Evolutionary conservation across 2,329 filamentous ascomycete genomes (phyloP).

Genomic region (Penicillium sp.): DNA sequence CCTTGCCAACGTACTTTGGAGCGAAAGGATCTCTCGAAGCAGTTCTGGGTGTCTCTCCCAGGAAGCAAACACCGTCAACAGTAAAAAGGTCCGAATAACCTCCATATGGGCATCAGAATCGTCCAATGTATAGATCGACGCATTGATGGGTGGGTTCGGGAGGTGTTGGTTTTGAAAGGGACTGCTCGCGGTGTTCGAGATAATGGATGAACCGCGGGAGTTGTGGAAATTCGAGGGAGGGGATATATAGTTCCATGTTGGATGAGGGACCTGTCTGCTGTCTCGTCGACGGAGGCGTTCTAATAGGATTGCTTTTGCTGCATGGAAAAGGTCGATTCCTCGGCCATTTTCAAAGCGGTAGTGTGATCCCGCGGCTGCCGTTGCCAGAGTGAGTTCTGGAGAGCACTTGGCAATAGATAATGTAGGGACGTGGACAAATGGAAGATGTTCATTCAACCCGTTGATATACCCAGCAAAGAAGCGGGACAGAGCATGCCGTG

Average conservation of each 20-base stretch:
- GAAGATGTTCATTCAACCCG: slow-evolving; percentile 52
- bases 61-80: slow-evolving; percentile 59
- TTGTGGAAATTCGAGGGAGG: slow-evolving; percentile 38
- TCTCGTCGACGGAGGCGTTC: slow-evolving; percentile 53
- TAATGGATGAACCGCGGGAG: slow-evolving; percentile 42
- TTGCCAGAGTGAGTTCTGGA: slow-evolving; percentile 51
- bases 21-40: slow-evolving; percentile 56
- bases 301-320: slow-evolving; percentile 54
- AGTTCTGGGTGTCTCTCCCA: slow-evolving; percentile 60
- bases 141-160: slow-evolving; percentile 30
- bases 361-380: slow-evolving; percentile 52
- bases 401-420: slow-evolving; percentile 46
- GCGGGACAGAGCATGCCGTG: slow-evolving; percentile 48
- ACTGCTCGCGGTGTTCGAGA: slow-evolving; percentile 44
- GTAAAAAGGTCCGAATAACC: slow-evolving; percentile 50
- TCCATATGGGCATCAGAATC: slow-evolving; percentile 51
- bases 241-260: slow-evolving; percentile 43
- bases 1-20: slow-evolving; percentile 57
- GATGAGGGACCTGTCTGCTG: slow-evolving; percentile 43
- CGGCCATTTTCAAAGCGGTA: slow-evolving; percentile 50
- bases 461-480: slow-evolving; percentile 54
- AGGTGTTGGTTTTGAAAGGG: slow-evolving; percentile 44
- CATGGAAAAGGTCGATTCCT: slow-evolving; percentile 58
- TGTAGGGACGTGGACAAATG: slow-evolving; percentile 52
- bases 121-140: slow-evolving; percentile 36